Evolutionary conservation across 306 rosid genomes (phyloP).

Genomic region (Alnus rubra): DNA sequence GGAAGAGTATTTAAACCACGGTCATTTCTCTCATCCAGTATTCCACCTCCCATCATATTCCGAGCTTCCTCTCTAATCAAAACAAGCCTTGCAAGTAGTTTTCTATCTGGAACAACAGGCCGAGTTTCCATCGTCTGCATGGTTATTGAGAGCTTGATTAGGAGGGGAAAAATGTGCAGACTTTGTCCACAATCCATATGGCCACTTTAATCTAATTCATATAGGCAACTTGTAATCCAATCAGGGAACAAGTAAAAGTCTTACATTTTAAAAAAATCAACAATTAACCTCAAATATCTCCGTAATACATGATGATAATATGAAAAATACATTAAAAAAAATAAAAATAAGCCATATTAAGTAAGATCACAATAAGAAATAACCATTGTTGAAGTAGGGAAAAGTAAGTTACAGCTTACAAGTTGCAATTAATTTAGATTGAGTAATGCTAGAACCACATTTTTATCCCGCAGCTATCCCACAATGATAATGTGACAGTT

Average conservation of each 20-base stretch:
- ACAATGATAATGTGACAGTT: too few relatives aligned
- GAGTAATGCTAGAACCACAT: too few relatives aligned
- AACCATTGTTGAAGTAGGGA: not conserved
- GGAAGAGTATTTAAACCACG: constrained; percentile 92
- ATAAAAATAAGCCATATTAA: not conserved
- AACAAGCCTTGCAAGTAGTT: constrained; percentile 95
- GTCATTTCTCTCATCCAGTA: constrained; percentile 85
- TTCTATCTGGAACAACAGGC: constrained; percentile 82
- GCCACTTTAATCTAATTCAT: constrained; percentile 3
- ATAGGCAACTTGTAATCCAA: constrained; percentile 8
- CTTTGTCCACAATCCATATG: constrained; percentile 10
- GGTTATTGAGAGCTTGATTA: constrained; percentile 25
- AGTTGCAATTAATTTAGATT: too few relatives aligned
- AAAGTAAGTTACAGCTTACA: not conserved
- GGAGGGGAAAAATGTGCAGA: not conserved
- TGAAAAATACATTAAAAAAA: not conserved
- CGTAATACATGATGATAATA: not conserved
- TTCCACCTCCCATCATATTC: constrained; percentile 97
- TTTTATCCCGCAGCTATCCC: too few relatives aligned
- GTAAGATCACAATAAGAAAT: not conserved
- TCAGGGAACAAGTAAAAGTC: not conserved
- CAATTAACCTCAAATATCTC: not conserved
- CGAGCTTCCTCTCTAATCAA: constrained; percentile 97
- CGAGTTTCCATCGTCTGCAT: constrained; percentile 93
- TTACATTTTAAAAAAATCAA: not conserved